Evolutionary conservation across 1,284 basidiomycete genomes (phyloP), one percentile per base, ranked within the genome.

Genomic region (Sutorius eximius): DNA sequence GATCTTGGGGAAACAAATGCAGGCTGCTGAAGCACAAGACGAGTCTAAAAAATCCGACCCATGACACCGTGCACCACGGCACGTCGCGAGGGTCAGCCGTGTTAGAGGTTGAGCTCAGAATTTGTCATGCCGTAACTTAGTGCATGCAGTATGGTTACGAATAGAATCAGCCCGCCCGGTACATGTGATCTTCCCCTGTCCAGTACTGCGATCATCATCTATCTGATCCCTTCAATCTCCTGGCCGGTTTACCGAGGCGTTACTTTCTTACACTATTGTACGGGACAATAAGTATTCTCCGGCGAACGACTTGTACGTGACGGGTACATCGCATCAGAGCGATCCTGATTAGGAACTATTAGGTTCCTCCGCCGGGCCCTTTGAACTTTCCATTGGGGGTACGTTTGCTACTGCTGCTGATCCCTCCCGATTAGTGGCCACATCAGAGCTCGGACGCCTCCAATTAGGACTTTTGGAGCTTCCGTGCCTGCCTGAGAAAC

Each of bases 1-100:
- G 72, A 88, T 92, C 57, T 71, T 91, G 42, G 86, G 86, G n/a
- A 78, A 84, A 68, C 79, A 77, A 61, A 70, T 88, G 70, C 75
- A 80, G 63, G 71, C 73, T 49, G 62, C 72, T 45, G 74, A 74
- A 56, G 73, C 73, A 57, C 68, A 75, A 60, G 72, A 61, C 24
- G 22, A 43, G 42, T 48, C 59, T 51, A 59, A 66, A 64, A 62
- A 68, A 58, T 53, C 70, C 37, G 68, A 61, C 51, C 55, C 70
- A 9, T 73, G 55, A 70, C 56, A 50, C 45, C 36, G 16, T 43
- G 41, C 47, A 42, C 45, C 27, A 53, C 36, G 32, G 43, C 55
- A 40, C 32, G 42, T 49, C 34, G 55, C 44, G 27, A 46, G 32
- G 50, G 40, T 41, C 37, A 40, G 48, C 42, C 49, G 43, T 18